Percentiles rank a stretch among this genome's conserved stretches.
These are phyloP conservation scores for Gamsiella multidivaricata DNA, from an alignment of 192 early-diverging fungal genomes.

Conservation along the genomic window DNA sequence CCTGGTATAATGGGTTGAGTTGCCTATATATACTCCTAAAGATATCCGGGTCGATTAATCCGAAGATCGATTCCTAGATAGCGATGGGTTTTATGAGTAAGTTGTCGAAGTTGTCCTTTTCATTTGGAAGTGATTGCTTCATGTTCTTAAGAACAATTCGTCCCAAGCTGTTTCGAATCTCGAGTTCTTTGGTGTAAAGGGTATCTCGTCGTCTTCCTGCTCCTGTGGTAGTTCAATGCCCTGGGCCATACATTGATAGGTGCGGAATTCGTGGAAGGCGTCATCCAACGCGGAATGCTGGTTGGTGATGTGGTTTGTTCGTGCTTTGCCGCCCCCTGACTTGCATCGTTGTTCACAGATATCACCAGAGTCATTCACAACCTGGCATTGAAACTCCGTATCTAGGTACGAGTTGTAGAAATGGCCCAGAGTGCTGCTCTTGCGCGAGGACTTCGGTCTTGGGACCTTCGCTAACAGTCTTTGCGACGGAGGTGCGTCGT, in stretches of 20 bases:
- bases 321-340: not conserved
- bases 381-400: slow-evolving; percentile 8
- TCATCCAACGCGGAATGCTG: not conserved
- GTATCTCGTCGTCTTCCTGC: slow-evolving; percentile 14
- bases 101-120: not conserved
- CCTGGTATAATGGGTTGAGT: not conserved
- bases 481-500: slow-evolving; percentile 2
- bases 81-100: not conserved
- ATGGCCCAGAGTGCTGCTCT: not conserved
- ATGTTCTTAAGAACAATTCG: not conserved
- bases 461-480: not conserved
- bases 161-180: slow-evolving; percentile 7
- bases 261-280: slow-evolving; percentile 13
- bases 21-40: not conserved
- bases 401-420: not conserved
- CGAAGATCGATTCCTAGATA: not conserved
- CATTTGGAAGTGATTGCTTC: slow-evolving; percentile 6
- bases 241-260: slow-evolving; percentile 8
- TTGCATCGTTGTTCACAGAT: slow-evolving; percentile 13
- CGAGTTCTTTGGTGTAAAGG: slow-evolving; percentile 3
- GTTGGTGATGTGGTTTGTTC: slow-evolving; percentile 3
- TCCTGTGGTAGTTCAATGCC: not conserved
- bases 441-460: not conserved
- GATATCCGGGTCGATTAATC: not conserved
- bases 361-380: not conserved